These are phyloP conservation scores for Selenicereus undatus DNA, from an alignment of 148 eudicot species.

Conservation along the genomic window DNA sequence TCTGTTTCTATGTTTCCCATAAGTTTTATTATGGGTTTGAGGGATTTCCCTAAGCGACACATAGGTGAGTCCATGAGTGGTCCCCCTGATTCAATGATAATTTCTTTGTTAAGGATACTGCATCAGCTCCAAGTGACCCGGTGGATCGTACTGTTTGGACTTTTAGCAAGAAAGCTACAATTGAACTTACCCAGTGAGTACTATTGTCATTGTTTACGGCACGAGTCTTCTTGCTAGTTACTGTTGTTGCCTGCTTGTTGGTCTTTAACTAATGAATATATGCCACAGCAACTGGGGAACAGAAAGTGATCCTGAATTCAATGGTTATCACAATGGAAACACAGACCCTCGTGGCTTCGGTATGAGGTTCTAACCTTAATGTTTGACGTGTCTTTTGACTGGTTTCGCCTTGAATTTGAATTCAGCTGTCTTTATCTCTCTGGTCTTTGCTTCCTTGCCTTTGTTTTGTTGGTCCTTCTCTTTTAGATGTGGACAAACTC, in stretches of 20 bases:
- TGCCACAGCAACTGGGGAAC: conserved; percentile 92
- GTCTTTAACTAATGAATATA: conserved; percentile 20
- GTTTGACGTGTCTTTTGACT: conserved; percentile 1
- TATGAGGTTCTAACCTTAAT: conserved; percentile 25
- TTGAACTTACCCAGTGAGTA: conserved; percentile 88
- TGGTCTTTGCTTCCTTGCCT: background rate
- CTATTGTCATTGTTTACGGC: background rate
- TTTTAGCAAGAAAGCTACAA: conserved; percentile 66
- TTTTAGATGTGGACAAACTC: background rate
- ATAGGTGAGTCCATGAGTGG: background rate
- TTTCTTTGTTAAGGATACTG: conserved; percentile 47
- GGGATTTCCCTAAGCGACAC: background rate
- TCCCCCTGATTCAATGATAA: background rate
- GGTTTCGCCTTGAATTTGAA: background rate
- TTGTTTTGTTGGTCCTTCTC: background rate
- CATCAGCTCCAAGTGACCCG: conserved; percentile 66
- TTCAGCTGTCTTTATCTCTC: background rate
- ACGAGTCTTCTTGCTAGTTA: conserved; percentile 2
- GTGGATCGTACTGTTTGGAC: conserved; percentile 85
- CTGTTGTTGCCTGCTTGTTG: conserved; percentile 1
- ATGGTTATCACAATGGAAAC: conserved; percentile 89
- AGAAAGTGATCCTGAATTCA: conserved; percentile 80
- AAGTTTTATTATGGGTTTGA: background rate
- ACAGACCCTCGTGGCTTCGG: conserved; percentile 93
- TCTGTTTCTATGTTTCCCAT: background rate